Evolutionary conservation across 345 rosid species (phyloP).

Genomic region (Stellera chamaejasme): DNA sequence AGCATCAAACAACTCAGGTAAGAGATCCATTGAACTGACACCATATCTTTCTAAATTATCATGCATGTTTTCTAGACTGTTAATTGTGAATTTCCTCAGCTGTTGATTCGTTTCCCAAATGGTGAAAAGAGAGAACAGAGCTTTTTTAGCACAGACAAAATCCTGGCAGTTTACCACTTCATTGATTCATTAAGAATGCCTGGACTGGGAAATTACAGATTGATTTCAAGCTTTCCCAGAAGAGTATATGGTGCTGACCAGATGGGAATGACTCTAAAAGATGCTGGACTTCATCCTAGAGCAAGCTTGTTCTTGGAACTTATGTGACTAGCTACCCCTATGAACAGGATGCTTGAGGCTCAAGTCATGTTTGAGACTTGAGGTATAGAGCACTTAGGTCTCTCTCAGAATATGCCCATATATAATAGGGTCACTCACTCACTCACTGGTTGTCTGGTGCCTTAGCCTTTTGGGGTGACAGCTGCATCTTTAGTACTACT

Average conservation of each 20-base stretch:
- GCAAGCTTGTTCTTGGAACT: slow-evolving; percentile 54
- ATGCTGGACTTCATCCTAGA: slow-evolving; percentile 52
- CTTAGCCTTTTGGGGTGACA: no score
- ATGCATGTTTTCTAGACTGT: no score
- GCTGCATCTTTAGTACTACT: no score
- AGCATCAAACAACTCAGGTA: slow-evolving; percentile 39
- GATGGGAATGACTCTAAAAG: slow-evolving; percentile 39
- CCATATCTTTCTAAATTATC: background rate
- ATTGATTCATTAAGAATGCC: slow-evolving; percentile 41
- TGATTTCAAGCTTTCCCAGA: slow-evolving; percentile 48
- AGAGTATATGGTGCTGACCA: slow-evolving; percentile 38
- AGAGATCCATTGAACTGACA: background rate
- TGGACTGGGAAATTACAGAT: slow-evolving; percentile 32
- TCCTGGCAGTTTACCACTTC: slow-evolving; percentile 32
- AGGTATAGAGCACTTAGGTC: no score
- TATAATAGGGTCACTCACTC: no score
- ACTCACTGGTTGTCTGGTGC: no score
- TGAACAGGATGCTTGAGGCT: no score
- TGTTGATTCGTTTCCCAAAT: slow-evolving; percentile 47
- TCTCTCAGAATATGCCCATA: no score
- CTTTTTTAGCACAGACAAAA: slow-evolving; percentile 32
- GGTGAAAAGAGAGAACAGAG: slow-evolving; percentile 57
- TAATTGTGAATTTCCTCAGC: slow-evolving; percentile 23
- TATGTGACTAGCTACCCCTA: slow-evolving; percentile 13
- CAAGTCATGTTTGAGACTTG: no score